Evolutionary conservation across 1,284 basidiomycete genomes (phyloP), one percentile per base, ranked within the genome.

Genomic region (Bondarzewia mesenterica): DNA sequence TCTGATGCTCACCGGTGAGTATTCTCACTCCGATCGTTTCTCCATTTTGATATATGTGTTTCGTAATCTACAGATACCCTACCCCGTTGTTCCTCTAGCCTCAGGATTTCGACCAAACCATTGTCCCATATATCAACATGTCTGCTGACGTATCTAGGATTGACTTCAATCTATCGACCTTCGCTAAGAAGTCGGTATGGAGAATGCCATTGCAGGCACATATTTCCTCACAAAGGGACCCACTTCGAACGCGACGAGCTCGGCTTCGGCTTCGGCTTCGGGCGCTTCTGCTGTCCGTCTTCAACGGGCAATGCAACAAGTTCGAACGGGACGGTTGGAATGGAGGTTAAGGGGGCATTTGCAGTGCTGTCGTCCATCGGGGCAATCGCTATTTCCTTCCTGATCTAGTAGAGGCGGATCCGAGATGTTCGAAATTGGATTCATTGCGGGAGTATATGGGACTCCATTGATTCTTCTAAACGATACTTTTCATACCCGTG

Each of bases 1-100:
- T 75, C 73, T 41, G 69, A 71, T 56, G 68, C 73, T n/a, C 74
- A 77, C 53, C 64, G 73, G 74, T 75, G 22, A 54, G 65, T 15
- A 6, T 22, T 45, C 20, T 41, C 12, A 21, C 38, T 42, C 26
- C 29, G 38, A 14, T 26, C 21, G n/a, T 15, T 23, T 25, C 21
- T 47, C 22, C 10, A 20, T 12, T 12, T 7, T 15, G 14, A 15
- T 27, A 40, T 26, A 42, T 12, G 38, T 39, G 40, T 18, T 47
- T 29, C n/a, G 14, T 14, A 47, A 20, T 14, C 16, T 23, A 18
- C 50, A 63, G 61, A 27, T 63, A 63, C 50, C 56, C 54, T 7
- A 52, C 60, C 42, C 52, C 64, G 5, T 55, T 63, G n/a, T 64
- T 60, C 48, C 50, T 55, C 15, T 61, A 63, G 52, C 59, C 60